Evolutionary conservation across 768 basidiomycete species (phyloP), one percentile per base, ranked within the genome.

Genomic region (Pisolithus microcarpus): DNA sequence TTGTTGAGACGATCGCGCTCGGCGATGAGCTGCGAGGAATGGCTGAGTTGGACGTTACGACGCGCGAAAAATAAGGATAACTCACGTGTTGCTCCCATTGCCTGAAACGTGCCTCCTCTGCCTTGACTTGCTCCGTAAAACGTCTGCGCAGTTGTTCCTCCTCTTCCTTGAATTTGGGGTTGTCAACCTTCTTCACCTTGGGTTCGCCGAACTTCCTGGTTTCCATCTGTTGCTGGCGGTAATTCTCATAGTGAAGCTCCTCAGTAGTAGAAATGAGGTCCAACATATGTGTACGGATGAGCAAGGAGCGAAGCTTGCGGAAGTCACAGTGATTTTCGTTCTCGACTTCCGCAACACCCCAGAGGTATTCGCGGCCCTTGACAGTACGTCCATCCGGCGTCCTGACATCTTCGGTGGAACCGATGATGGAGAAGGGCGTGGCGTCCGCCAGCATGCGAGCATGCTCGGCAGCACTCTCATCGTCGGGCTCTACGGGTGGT

Each of bases 321-420:
- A 99, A 99, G 72, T 98, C 96, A 66, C 96, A 99, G 73, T 99
- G 96, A 67, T 87, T 86, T 74, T 99, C 96, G 66, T 99, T 98
- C 72, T 99, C 96, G 54, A 99, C 95, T 77, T 99, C 96, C 7
- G 96, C 96, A n/a, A 99, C 93, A 77, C 96, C 96, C 96, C 96
- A 99, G 13, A 95, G 82, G 66, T 99, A 99, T 70, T 98, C 91
- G 61, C 96, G 85, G 43, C 96, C 96, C 72, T 98, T 98, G 65
- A 99, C 96, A 31, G 81, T 71, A 51, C 93, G 82, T 10, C 96
- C 96, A 65, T 98, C 95, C 21, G 77, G 72, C 4, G 91, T 97
- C 61, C 81, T 80, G 43, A 99, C 95, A 58, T 99, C 95, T 64
- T 94, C 85, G 0, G 91, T 97, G 21, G 88, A 92, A 30, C 96